Base-by-base conservation (phyloP, 768 basidiomycete species). In the Mycena galopus region DNA sequence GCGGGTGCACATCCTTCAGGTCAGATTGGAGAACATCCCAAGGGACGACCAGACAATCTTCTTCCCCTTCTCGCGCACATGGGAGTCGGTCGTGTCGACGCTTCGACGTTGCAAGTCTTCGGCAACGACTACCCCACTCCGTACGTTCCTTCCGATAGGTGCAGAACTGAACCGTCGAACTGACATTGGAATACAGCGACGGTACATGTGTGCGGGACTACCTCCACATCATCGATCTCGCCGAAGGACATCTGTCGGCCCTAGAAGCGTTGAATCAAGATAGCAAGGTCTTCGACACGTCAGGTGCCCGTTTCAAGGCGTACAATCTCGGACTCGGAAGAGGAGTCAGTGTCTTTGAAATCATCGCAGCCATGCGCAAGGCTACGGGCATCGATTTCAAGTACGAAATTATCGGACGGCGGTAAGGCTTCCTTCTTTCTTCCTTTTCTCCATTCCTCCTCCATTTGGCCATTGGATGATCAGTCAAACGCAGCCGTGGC, bases 1-100 rank as follows among this genome's bases (percentile, higher is more conserved):
- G 98, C 96, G 39, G 98, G 98, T n/a, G 97, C 97, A 0, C 97
- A 99, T 82, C 95, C 96, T 2, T 98, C 96, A 25, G 98, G 98
- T 50, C 82, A 86, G 72, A 97, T 99, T 65, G 98, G 98, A 25
- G 98, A 99, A 82, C 97, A 98, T 78, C 98, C 98, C n/a, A 87
- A 89, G 57, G 98, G 98, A 42, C 92, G 95, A 65, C 98, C 98
- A 8, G 96, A 94, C 65, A 99, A 99, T 82, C 88, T 99, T 47
- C 85, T 99, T 33, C 98, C 98, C 8, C 85, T 99, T 10, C 90
- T 99, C 42, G 94, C 96, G 8, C 96, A 97, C 57, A 98, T 98
- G 89, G 97, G 98, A 7, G 84, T 96, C 66, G 98, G 97, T 33
- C 92, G 96, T 59, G 89, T 96, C 75, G 88, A 91, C 69, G 92